Percentiles rank a stretch among this genome's conserved stretches.
Evolutionary conservation across 257 asterid species (phyloP).

Genomic region (Salvia miltiorrhiza): DNA sequence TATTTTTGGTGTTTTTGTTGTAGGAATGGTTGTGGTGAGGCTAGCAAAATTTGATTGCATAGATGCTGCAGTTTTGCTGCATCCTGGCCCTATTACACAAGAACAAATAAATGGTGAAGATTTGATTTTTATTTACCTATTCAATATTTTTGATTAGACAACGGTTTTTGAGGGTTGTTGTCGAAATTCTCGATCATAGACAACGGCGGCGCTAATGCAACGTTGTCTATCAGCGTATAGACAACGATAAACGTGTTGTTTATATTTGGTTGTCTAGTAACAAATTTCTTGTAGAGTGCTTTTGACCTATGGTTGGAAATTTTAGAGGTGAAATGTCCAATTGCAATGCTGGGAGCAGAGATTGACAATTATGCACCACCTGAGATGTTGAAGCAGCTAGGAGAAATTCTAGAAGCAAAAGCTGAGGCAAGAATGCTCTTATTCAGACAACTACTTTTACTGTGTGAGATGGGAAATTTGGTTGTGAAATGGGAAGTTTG

Average conservation of each 20-base stretch:
- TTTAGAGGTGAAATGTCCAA: constrained; percentile 59
- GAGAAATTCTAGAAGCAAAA: constrained; percentile 40
- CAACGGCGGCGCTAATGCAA: no score
- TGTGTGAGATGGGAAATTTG: background rate
- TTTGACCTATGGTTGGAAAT: background rate
- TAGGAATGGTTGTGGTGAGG: constrained; percentile 48
- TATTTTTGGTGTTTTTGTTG: background rate
- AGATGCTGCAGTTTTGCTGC: constrained; percentile 58
- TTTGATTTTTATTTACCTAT: no score
- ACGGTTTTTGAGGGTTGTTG: no score
- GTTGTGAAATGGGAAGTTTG: background rate
- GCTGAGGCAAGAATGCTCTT: constrained; percentile 31
- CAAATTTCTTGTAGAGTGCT: background rate
- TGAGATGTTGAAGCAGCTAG: constrained; percentile 36
- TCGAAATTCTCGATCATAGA: no score
- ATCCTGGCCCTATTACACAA: constrained; percentile 57
- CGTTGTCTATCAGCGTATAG: no score
- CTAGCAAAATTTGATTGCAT: constrained; percentile 54
- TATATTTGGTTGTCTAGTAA: background rate
- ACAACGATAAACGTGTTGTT: no score
- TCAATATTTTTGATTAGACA: no score
- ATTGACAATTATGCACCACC: constrained; percentile 37
- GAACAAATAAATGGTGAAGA: constrained; percentile 51
- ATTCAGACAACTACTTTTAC: background rate
- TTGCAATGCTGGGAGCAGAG: constrained; percentile 65